A percentile compares a stretch with the other conserved stretches of the same genome.
These are phyloP conservation scores for Penicillium sp. DNA, from an alignment of 2,329 filamentous ascomycete species.

Conservation along the genomic window DNA sequence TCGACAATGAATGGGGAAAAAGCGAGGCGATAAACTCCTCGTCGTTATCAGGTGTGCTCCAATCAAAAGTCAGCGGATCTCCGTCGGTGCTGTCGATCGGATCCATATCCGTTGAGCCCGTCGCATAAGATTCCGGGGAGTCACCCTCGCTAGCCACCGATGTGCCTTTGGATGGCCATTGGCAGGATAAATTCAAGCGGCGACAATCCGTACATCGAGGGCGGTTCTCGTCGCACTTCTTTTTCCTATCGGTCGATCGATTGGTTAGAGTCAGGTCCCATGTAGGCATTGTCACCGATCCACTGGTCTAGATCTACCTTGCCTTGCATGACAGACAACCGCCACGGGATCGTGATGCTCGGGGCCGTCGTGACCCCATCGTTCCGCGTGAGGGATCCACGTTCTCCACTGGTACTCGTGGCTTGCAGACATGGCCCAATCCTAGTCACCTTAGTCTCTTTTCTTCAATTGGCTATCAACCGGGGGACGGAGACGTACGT, in stretches of 20 bases:
- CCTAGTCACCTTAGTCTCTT: constrained; percentile 9
- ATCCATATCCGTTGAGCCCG: background rate
- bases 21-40: constrained; percentile 21
- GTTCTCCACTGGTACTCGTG: constrained; percentile 11
- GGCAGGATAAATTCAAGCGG: constrained; percentile 25
- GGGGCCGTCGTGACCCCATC: constrained; percentile 15
- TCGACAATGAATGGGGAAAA: constrained; percentile 14
- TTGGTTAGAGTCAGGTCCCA: constrained; percentile 3
- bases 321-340: constrained; percentile 29
- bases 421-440: constrained; percentile 24
- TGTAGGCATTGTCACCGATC: background rate
- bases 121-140: constrained; percentile 1
- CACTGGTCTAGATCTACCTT: constrained; percentile 15
- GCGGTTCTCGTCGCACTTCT: constrained; percentile 25
- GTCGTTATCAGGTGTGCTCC: constrained; percentile 13
- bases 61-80: constrained; percentile 5
- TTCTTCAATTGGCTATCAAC: background rate
- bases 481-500: constrained; percentile 11
- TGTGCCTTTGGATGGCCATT: constrained; percentile 12
- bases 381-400: background rate
- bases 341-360: constrained; percentile 26
- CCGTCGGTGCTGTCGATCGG: constrained; percentile 10
- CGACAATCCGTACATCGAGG: constrained; percentile 29
- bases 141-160: background rate
- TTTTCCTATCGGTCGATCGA: constrained; percentile 16